Evolutionary conservation across 2,329 filamentous ascomycete genomes (phyloP).

Genomic region (Elsinoe perseae): DNA sequence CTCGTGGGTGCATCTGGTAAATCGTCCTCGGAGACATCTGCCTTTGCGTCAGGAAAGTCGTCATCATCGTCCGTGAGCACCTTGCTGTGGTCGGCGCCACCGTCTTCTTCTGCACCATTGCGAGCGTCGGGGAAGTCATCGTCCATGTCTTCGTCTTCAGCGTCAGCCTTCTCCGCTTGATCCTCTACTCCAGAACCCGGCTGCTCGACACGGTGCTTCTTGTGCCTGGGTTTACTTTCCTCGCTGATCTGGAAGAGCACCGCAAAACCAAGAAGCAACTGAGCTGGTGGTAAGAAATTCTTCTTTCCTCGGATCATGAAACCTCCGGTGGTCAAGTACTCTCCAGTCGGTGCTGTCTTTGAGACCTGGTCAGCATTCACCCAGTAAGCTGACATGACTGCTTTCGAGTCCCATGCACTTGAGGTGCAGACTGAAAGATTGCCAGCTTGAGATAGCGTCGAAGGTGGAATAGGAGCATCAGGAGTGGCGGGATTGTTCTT

Average conservation of each 20-base stretch:
- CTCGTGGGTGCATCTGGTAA: constrained; percentile 19
- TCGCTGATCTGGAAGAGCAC: constrained; percentile 84
- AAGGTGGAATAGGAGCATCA: constrained; percentile 82
- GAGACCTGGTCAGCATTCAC: constrained; percentile 83
- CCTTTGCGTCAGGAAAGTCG: constrained; percentile 36
- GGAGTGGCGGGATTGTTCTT: constrained; percentile 75
- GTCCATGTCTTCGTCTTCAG: constrained; percentile 21
- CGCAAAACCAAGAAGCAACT: constrained; percentile 78
- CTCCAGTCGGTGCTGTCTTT: constrained; percentile 71
- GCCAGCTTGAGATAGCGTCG: constrained; percentile 84
- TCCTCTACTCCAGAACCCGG: constrained; percentile 20
- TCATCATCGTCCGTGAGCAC: constrained; percentile 23
- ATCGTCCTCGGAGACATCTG: constrained; percentile 22
- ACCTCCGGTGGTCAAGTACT: constrained; percentile 67
- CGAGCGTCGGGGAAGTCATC: constrained; percentile 22
- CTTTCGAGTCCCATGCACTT: constrained; percentile 91
- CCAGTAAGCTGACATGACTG: constrained; percentile 94
- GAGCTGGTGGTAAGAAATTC: constrained; percentile 81
- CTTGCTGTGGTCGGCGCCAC: constrained; percentile 15
- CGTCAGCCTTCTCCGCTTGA: constrained; percentile 16
- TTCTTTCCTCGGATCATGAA: constrained; percentile 82
- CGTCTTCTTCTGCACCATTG: constrained; percentile 26
- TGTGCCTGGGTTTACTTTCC: constrained; percentile 72
- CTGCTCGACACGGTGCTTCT: constrained; percentile 60
- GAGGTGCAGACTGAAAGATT: constrained; percentile 77